Evolutionary conservation across 148 eudicot genomes (phyloP), one percentile per base, ranked within the genome.

Genomic region (Persicaria maculosa): DNA sequence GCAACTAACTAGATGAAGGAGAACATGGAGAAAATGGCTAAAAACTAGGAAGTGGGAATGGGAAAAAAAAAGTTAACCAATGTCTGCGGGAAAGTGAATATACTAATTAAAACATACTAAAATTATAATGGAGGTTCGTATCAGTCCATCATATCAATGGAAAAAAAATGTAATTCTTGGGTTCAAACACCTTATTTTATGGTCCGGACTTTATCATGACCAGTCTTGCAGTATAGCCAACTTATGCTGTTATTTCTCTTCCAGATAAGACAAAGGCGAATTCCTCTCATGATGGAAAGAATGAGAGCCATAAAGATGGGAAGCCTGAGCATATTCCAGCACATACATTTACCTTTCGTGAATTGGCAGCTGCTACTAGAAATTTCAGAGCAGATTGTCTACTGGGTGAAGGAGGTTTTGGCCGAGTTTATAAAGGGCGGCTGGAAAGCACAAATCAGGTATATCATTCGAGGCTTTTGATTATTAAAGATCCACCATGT

Each of bases 371-470:
- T 52, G 88, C 86, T 73, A 81, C 90, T n/a, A 85, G 82, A 77
- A 85, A 87, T 71, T 87, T 87, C 75, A 77, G 85, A 73, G 82
- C 85, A 19, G 86, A 87, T 70, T 85, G 82, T 76, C 83, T 87
- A 50, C 58, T 87, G 68, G 90, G 90, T 8, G 90, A 87, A 85
- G 88, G 90, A 62, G 90, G 88, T 52, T 85, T 85, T 76, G 90
- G 90, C 15, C 78, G 83, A 76, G 90, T 87, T 8, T 87, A 87
- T 43, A 87, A 83, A 74, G 90, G 90, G 54, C 76, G 79, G 20
- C 72, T 84, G 52, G 87, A 87, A 64, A 82, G 86, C 74, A 83
- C 85, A 25, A 83, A 81, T 58, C 90, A 87, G 90, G 90, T 87
- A 65, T 45, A 65, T 65, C 3, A 25, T 62, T 36, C 44, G 2